Conservation (phyloP, 2,329 filamentous ascomycete genomes). For the Colletotrichum simmondsii region DNA sequence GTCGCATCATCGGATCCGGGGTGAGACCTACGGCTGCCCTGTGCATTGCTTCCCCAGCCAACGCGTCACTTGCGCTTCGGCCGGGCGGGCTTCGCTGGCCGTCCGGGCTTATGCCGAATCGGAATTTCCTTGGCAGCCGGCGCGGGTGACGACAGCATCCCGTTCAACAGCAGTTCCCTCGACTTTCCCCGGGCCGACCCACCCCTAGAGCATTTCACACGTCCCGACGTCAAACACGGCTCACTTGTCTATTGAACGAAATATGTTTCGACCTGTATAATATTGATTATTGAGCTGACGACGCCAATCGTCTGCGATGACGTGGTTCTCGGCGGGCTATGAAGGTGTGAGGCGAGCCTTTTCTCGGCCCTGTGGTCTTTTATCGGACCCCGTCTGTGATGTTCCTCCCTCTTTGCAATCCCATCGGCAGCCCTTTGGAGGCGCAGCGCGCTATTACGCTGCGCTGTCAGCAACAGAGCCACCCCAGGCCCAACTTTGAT, state of each 20-base stretch:
- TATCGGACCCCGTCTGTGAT: not conserved
- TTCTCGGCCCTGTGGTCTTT: not conserved
- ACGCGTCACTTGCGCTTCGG: not conserved
- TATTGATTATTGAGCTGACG: not conserved
- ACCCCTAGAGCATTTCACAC: not conserved
- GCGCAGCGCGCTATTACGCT: not conserved
- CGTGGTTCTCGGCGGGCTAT: not conserved
- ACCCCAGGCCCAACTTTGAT: not conserved
- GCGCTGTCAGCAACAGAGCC: not conserved
- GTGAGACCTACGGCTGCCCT: conserved; percentile 27
- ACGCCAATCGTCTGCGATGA: not conserved
- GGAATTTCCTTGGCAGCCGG: conserved; percentile 2
- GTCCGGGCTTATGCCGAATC: conserved; percentile 12
- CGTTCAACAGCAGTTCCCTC: not conserved
- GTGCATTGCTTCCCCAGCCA: not conserved
- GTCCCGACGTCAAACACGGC: not conserved
- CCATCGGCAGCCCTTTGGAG: not conserved
- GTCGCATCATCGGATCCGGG: conserved; percentile 26
- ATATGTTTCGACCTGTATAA: not conserved
- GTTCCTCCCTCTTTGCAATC: not conserved
- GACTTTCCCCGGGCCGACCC: not conserved
- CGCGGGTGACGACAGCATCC: not conserved
- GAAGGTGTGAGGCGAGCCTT: not conserved
- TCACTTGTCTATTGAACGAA: not conserved
- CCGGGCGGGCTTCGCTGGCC: conserved; percentile 4